Percentiles rank a stretch among this genome's conserved stretches.
phyloP scores from a whole-genome alignment of 768 basidiomycete genomes.

The Suillus placidus region DNA sequence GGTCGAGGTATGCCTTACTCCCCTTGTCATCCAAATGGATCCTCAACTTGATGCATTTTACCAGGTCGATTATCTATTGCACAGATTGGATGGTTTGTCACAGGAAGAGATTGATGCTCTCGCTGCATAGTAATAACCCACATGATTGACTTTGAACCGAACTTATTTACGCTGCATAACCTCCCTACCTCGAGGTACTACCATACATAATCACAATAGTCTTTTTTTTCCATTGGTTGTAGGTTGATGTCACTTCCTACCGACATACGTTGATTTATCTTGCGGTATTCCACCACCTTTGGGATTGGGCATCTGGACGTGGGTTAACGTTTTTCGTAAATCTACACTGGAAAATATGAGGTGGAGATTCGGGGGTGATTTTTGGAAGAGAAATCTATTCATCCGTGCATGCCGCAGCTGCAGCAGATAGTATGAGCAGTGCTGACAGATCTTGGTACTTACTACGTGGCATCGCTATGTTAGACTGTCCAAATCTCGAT shows the following conservation, averaged over 20 bases:
- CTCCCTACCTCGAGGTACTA: neutral
- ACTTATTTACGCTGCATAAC: neutral
- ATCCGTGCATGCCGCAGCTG: neutral
- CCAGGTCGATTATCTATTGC: constrained; percentile 95
- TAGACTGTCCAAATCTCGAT: neutral
- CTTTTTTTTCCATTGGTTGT: neutral
- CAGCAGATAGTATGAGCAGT: neutral
- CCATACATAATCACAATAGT: constrained; percentile 2
- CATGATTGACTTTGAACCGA: neutral
- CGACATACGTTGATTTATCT: neutral
- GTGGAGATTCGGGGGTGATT: neutral
- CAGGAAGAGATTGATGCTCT: constrained; percentile 78
- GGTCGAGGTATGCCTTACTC: constrained; percentile 76
- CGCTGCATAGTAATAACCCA: constrained; percentile 23
- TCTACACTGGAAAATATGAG: neutral
- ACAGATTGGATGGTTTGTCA: constrained; percentile 83
- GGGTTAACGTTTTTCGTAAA: neutral
- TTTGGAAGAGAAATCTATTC: neutral
- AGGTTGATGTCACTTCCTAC: neutral
- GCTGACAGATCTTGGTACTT: neutral
- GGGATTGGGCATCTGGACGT: neutral
- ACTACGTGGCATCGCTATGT: neutral
- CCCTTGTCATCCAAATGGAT: neutral
- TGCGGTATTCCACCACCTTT: neutral
- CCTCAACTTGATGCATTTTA: neutral